These are phyloP conservation scores for Colletotrichum cuscutae DNA, from an alignment of 2,329 filamentous ascomycete species.

Conservation along the genomic window DNA sequence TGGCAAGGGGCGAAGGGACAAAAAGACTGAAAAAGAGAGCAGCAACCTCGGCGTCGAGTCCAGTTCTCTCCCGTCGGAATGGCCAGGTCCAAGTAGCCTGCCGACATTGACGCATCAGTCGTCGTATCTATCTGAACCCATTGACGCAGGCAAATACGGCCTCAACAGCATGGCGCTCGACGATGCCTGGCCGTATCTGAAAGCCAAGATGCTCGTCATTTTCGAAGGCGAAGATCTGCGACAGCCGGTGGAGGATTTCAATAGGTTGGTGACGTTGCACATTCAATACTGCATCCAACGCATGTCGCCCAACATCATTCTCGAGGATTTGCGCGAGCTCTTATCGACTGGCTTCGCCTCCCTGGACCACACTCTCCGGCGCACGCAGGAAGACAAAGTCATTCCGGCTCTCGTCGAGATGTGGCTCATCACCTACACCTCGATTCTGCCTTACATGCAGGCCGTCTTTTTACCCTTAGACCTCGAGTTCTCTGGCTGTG, in stretches of 20 bases:
- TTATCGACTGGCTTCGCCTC: slow-evolving; percentile 85
- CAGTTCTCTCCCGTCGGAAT: slow-evolving; percentile 53
- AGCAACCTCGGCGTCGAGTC: slow-evolving; percentile 64
- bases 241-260: slow-evolving; percentile 86
- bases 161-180: slow-evolving; percentile 78
- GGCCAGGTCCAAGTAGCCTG: slow-evolving; percentile 65
- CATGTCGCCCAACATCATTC: slow-evolving; percentile 74
- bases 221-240: slow-evolving; percentile 85
- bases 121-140: slow-evolving; percentile 59
- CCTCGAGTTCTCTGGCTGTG: slow-evolving; percentile 88
- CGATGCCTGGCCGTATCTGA: slow-evolving; percentile 85
- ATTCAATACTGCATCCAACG: slow-evolving; percentile 82
- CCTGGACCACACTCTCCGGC: slow-evolving; percentile 83
- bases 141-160: slow-evolving; percentile 67
- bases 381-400: slow-evolving; percentile 85
- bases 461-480: slow-evolving; percentile 94
- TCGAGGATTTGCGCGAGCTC: slow-evolving; percentile 82
- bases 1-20: slow-evolving; percentile 87
- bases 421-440: slow-evolving; percentile 93
- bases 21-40: slow-evolving; percentile 75
- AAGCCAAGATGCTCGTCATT: slow-evolving; percentile 78
- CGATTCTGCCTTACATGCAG: slow-evolving; percentile 91
- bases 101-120: slow-evolving; percentile 55
- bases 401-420: slow-evolving; percentile 91
- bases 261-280: slow-evolving; percentile 81